phyloP scores from a whole-genome alignment of 176 grass and related monocot genomes.

The Musa beccarii region DNA sequence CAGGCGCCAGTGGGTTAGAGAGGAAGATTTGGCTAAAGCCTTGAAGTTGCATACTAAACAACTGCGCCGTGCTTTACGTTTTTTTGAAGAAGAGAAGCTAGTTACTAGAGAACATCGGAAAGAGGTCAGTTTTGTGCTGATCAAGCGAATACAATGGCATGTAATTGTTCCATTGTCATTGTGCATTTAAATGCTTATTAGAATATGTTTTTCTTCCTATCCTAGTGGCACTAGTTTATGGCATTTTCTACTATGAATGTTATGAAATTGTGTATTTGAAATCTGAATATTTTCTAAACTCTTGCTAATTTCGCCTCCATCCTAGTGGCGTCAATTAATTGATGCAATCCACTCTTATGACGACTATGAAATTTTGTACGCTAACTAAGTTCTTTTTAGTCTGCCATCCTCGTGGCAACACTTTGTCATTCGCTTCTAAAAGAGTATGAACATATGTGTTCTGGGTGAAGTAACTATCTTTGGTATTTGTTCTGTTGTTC shows the following conservation, averaged over 20 bases:
- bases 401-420: too few relatives aligned
- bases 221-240: neutral
- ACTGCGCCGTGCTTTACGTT: slow-evolving; percentile 64
- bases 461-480: too few relatives aligned
- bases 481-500: too few relatives aligned
- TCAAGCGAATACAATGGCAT: neutral
- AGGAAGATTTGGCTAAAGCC: slow-evolving; percentile 93
- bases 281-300: neutral
- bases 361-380: neutral
- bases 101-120: slow-evolving; percentile 89
- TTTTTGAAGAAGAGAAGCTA: slow-evolving; percentile 97
- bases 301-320: neutral
- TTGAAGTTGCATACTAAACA: slow-evolving; percentile 91
- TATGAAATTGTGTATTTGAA: neutral
- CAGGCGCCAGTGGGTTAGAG: slow-evolving; percentile 86
- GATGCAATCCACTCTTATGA: neutral
- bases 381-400: too few relatives aligned
- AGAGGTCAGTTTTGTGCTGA: slow-evolving; percentile 47
- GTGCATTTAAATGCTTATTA: neutral
- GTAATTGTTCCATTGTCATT: neutral
- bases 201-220: neutral
- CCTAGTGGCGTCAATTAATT: neutral
- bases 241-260: neutral
- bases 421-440: too few relatives aligned
- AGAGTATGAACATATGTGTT: too few relatives aligned